Evolutionary conservation across 2,329 filamentous ascomycete species (phyloP).

Genomic region (Orbilia brochopaga): DNA sequence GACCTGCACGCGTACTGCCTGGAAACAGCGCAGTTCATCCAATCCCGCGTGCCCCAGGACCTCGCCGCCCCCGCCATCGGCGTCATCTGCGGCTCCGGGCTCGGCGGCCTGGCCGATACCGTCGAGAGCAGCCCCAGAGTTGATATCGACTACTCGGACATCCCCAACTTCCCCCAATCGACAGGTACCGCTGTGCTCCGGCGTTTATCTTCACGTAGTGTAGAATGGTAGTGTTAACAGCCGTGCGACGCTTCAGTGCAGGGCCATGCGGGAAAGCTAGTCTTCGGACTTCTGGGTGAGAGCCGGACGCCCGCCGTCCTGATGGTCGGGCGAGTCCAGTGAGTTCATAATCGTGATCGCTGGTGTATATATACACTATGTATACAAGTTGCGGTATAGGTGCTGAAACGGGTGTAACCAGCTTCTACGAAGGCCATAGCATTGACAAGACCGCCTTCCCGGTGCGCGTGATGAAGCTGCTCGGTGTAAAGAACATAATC

Average conservation of each 20-base stretch:
- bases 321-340: constrained; percentile 71
- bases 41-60: constrained; percentile 61
- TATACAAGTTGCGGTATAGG: constrained; percentile 9
- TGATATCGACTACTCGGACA: constrained; percentile 66
- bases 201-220: too few species aligned
- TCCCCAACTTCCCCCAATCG: constrained; percentile 68
- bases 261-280: constrained; percentile 70
- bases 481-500: constrained; percentile 67
- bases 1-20: constrained; percentile 59
- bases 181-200: constrained; percentile 66
- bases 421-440: constrained; percentile 72
- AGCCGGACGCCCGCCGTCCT: constrained; percentile 66
- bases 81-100: constrained; percentile 70
- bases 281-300: constrained; percentile 67
- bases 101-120: constrained; percentile 67
- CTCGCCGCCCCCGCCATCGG: constrained; percentile 66
- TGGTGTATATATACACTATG: constrained; percentile 24
- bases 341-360: constrained; percentile 56
- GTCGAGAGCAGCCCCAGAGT: constrained; percentile 62
- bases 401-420: constrained; percentile 55
- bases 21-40: constrained; percentile 64
- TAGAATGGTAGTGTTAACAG: constrained; percentile 16
- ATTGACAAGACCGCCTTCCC: constrained; percentile 70
- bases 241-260: constrained; percentile 58
- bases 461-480: constrained; percentile 68